Conservation (phyloP, 805 yeast genomes). For the Yamadazyma endophytica region DNA sequence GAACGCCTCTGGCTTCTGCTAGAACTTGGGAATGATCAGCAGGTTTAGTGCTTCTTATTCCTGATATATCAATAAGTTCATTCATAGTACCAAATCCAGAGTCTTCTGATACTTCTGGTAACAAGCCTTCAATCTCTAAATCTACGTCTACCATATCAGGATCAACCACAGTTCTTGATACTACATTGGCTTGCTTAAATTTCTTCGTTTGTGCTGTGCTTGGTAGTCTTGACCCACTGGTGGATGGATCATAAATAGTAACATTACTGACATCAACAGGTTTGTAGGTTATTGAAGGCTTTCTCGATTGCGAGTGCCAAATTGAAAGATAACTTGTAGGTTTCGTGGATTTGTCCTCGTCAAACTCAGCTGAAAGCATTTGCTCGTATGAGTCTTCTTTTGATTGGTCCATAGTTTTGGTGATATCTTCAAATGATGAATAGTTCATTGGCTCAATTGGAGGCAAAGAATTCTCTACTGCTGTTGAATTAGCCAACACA, state of each 20-base stretch:
- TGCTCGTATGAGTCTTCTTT: slow-evolving; percentile 29
- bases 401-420: slow-evolving; percentile 17
- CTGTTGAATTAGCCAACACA: slow-evolving; percentile 42
- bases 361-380: slow-evolving; percentile 39
- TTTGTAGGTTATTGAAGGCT: no score
- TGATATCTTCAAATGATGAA: slow-evolving; percentile 36
- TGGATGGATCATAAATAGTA: slow-evolving; percentile 11
- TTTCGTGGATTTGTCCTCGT: slow-evolving; percentile 19
- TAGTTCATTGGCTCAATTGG: slow-evolving; percentile 37
- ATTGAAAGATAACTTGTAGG: slow-evolving; percentile 31
- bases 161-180: slow-evolving; percentile 39
- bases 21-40: not conserved
- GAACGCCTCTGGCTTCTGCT: slow-evolving; percentile 3
- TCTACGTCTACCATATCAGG: slow-evolving; percentile 42
- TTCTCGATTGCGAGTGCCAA: slow-evolving; percentile 33
- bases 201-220: slow-evolving; percentile 22
- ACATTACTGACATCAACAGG: slow-evolving; percentile 9
- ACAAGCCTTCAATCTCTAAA: slow-evolving; percentile 34
- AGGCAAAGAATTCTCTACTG: slow-evolving; percentile 34
- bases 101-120: slow-evolving; percentile 46
- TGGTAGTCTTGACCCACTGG: slow-evolving; percentile 21
- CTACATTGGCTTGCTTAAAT: slow-evolving; percentile 39
- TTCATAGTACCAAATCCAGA: slow-evolving; percentile 36
- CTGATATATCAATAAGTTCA: not conserved
- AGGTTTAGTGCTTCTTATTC: not conserved